Conservation (phyloP, 2,329 filamentous ascomycete species). For the Stenocarpella maydis region DNA sequence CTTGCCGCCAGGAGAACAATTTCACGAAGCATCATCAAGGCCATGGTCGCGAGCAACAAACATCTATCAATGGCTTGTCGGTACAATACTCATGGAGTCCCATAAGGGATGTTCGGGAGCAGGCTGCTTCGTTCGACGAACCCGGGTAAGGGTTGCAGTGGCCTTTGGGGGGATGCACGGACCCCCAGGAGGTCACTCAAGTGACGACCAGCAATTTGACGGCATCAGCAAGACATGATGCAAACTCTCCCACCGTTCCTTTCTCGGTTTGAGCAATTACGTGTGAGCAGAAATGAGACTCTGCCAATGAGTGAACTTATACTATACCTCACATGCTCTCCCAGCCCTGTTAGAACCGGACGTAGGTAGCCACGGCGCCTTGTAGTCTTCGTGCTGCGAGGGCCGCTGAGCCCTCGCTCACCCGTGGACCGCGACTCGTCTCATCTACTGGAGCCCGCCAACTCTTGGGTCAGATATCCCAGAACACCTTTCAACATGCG, state of each 20-base stretch:
- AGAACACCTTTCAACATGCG: conserved; percentile 25
- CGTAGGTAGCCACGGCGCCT: background rate
- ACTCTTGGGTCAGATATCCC: background rate
- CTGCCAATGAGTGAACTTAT: background rate
- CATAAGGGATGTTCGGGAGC: background rate
- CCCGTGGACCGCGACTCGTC: background rate
- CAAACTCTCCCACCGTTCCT: background rate
- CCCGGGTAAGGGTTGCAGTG: conserved; percentile 14
- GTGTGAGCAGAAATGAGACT: too few relatives aligned
- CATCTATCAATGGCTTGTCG: too few relatives aligned
- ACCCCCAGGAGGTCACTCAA: background rate
- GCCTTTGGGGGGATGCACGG: background rate
- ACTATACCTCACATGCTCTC: background rate
- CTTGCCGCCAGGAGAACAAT: too few relatives aligned
- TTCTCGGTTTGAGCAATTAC: background rate
- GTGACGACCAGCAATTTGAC: background rate
- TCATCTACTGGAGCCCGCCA: background rate
- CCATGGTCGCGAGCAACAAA: too few relatives aligned
- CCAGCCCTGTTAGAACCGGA: background rate
- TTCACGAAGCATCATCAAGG: too few relatives aligned
- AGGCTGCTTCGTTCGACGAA: background rate
- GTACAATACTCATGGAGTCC: too few relatives aligned
- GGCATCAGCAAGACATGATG: background rate
- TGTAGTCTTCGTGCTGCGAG: background rate
- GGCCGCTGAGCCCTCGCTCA: conserved; percentile 17